Evolutionary conservation across 305 asterid species (phyloP), one percentile per base, ranked within the genome.

Genomic region (Lippia alba): DNA sequence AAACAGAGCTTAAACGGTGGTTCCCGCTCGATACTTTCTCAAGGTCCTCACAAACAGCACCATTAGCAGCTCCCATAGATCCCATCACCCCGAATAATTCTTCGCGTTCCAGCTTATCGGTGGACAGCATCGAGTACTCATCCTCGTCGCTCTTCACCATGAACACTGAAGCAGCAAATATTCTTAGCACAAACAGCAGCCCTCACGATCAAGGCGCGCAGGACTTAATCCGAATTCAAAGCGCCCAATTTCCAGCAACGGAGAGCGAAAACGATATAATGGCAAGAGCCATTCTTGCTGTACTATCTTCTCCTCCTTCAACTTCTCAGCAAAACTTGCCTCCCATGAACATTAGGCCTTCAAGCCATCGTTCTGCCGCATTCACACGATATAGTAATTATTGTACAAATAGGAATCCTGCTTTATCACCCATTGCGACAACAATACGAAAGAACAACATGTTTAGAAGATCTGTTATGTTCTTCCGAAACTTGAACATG

Each of bases 241-340:
- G 64, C 68, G 48, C 15, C 12, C 81, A 76, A 32, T 62, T 82
- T 10, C 89, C 86, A 12, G 41, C 74, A 1, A 67, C 75, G n/a
- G 79, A 80, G 45, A 75, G 79, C 30, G 91, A 79, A 57, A 76
- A 86, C 32, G 83, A 64, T 41, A 81, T 74, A 12, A 77, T 86
- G 54, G 74, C 76, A 12, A 64, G 54, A 19, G 87, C 91, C n/a
- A 78, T 82, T 19, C 73, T 86, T n/a, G 83, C 83, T 14, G 82
- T 84, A 2, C 24, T 80, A 12, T 75, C 82, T 64, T 78, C 87
- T 5, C 15, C 79, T 61, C 12, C 80, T 3, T 41, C 84, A 3
- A 7, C 49, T 44, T 46, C 82, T 61, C 66, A 45, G 19, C 76
- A 44, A 54, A 61, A 55, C 40, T 53, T 67, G n/a, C 69, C 79